A percentile compares a stretch with the other conserved stretches of the same genome.
Evolutionary conservation across 495 filamentous ascomycete species (phyloP).

Genomic region (Trichoderma asperelloides): DNA sequence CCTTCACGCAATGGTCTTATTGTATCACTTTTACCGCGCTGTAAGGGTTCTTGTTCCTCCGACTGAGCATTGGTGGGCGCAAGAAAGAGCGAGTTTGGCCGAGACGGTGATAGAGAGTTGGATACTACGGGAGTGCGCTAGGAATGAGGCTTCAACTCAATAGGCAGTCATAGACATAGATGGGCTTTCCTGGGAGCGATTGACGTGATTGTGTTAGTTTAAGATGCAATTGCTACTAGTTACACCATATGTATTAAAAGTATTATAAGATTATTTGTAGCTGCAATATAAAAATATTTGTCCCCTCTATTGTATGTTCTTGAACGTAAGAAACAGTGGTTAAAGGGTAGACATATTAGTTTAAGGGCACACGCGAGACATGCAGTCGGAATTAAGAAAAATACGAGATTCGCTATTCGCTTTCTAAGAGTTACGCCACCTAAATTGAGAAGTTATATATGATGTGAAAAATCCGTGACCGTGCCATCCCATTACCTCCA

Average conservation of each 20-base stretch:
- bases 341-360: background rate
- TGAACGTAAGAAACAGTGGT: background rate
- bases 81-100: conserved; percentile 8
- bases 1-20: conserved; percentile 10
- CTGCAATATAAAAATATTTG: no score
- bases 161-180: no score
- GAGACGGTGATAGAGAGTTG: background rate
- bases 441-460: background rate
- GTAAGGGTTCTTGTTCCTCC: conserved; percentile 12
- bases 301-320: background rate
- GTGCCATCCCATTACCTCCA: background rate
- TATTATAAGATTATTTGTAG: no score
- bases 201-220: no score
- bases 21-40: conserved; percentile 17
- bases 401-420: background rate
- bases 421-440: background rate
- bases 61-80: conserved; percentile 14
- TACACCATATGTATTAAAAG: no score
- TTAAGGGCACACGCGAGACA: background rate
- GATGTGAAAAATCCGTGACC: background rate
- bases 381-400: background rate
- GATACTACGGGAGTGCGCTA: background rate
- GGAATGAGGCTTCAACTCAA: background rate
- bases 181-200: no score
- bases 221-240: no score